Evolutionary conservation across 257 asterid genomes (phyloP).

Genomic region (Knoxia roxburghii): DNA sequence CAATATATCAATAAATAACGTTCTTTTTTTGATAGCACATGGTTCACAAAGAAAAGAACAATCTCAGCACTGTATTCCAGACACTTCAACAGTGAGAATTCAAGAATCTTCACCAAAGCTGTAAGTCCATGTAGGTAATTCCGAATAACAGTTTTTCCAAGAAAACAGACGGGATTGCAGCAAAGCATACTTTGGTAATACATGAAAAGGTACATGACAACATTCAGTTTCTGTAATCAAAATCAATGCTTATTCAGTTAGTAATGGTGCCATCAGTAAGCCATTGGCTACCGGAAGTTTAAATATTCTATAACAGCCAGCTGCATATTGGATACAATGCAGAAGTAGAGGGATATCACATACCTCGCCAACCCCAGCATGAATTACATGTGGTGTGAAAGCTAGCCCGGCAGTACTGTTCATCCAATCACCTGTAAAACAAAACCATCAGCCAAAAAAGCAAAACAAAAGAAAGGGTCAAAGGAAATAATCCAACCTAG

Average conservation of each 20-base stretch:
- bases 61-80: not conserved
- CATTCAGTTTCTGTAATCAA: not conserved
- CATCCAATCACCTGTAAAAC: slow-evolving; percentile 90
- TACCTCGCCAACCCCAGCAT: slow-evolving; percentile 76
- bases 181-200: no score
- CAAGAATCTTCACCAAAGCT: not conserved
- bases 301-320: not conserved
- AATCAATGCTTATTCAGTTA: no score
- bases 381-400: slow-evolving; percentile 86
- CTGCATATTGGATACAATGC: not conserved
- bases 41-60: not conserved
- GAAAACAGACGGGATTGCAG: not conserved
- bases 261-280: no score
- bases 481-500: not conserved
- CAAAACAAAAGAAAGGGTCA: not conserved
- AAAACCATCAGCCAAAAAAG: slow-evolving; percentile 1
- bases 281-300: not conserved
- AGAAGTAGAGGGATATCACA: not conserved
- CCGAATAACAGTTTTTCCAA: not conserved
- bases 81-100: not conserved
- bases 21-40: not conserved
- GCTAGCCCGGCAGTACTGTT: slow-evolving; percentile 92
- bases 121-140: no score
- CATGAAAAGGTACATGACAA: not conserved
- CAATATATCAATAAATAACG: slow-evolving; percentile 11